Percentiles rank a stretch among this genome's conserved stretches.
Evolutionary conservation across 257 asterid genomes (phyloP).

Genomic region (Catharanthus roseus): DNA sequence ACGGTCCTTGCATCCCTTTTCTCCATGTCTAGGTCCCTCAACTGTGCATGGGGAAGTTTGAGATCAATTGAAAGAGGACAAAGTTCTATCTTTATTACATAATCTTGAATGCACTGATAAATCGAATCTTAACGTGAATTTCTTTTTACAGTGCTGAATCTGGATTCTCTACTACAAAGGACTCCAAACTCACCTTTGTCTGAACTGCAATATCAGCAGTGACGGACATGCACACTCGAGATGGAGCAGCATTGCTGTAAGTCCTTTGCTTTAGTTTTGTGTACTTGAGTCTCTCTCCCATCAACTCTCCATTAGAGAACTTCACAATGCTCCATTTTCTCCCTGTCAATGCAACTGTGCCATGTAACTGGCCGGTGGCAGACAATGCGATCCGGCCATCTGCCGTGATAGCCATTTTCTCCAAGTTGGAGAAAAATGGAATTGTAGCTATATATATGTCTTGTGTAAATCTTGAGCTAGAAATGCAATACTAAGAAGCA

Average conservation of each 20-base stretch:
- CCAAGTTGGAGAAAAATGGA: conserved; percentile 14
- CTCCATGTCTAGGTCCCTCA: conserved; percentile 67
- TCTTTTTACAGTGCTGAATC: not conserved
- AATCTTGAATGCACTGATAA: not conserved
- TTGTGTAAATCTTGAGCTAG: not conserved
- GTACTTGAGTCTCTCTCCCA: conserved; percentile 63
- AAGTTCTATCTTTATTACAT: not conserved
- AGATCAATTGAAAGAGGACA: not conserved
- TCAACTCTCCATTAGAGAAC: conserved; percentile 59
- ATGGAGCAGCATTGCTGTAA: conserved; percentile 22
- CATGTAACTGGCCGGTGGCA: conserved; percentile 37
- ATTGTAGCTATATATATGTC: conserved; percentile 11
- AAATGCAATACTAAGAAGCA: conserved; percentile 8
- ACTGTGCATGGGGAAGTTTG: conserved; percentile 30
- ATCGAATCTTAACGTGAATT: not conserved
- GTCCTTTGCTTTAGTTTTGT: conserved; percentile 31
- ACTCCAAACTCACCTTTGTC: conserved; percentile 65
- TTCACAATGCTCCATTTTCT: conserved; percentile 39
- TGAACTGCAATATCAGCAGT: conserved; percentile 63
- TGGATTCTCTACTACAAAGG: not conserved
- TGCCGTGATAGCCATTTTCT: conserved; percentile 50
- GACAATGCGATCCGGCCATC: conserved; percentile 49
- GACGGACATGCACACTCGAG: conserved; percentile 49
- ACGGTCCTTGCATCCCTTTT: conserved; percentile 73
- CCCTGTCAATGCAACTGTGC: conserved; percentile 31